Percentiles rank a stretch among this genome's conserved stretches.
phyloP scores from a whole-genome alignment of 164 flowering plant species.

The Vitis rotundifolia region DNA sequence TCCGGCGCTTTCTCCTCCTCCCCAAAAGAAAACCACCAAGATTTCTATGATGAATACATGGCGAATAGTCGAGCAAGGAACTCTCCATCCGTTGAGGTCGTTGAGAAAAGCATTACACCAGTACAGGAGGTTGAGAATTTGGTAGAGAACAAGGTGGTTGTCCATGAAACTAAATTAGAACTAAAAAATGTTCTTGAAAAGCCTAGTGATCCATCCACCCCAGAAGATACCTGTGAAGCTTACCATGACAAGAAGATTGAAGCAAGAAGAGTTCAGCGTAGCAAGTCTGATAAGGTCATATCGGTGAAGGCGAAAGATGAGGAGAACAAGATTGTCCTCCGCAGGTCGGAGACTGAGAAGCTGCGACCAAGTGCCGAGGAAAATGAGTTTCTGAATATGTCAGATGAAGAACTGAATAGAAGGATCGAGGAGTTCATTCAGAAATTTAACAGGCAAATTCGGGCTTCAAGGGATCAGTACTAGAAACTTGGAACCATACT shows the following conservation, averaged over 20 bases:
- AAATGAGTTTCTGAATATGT: conserved; percentile 44
- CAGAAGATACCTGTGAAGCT: not conserved
- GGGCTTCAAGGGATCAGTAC: conserved; percentile 37
- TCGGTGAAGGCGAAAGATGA: conserved; percentile 1
- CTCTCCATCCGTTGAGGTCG: conserved; percentile 1
- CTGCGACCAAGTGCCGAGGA: conserved; percentile 7
- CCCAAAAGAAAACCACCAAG: conserved; percentile 10
- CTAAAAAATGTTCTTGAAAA: not conserved
- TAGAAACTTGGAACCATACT: not conserved
- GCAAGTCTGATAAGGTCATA: conserved; percentile 23
- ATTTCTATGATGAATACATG: conserved; percentile 33
- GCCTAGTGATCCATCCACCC: not conserved
- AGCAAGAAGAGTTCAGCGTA: conserved; percentile 8
- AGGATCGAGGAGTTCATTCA: conserved; percentile 69
- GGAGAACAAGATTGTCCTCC: conserved; percentile 6
- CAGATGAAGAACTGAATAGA: conserved; percentile 56
- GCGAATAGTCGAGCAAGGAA: conserved; percentile 11
- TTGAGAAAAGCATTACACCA: not conserved
- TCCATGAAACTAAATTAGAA: not conserved
- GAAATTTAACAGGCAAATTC: conserved; percentile 50
- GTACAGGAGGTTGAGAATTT: not conserved
- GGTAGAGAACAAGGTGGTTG: not conserved
- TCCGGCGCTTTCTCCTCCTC: conserved; percentile 50
- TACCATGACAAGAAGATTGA: not conserved
- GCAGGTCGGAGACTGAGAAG: conserved; percentile 24